phyloP scores from a whole-genome alignment of 192 early-diverging fungal genomes.

The Umbelopsis sp. region DNA sequence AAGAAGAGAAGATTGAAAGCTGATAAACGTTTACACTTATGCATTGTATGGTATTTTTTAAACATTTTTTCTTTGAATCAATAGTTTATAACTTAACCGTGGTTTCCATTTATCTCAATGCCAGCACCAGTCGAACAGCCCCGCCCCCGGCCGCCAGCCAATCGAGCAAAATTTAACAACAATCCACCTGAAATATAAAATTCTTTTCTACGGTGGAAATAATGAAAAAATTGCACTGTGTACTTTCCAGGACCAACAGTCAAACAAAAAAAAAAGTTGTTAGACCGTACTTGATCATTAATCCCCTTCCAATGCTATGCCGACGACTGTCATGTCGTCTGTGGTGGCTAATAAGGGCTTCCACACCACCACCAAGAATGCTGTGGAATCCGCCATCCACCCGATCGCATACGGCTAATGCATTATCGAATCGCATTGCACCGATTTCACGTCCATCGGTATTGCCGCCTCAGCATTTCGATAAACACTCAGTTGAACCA shows the following conservation, averaged over 20 bases:
- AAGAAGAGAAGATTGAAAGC: background rate
- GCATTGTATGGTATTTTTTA: too few species aligned
- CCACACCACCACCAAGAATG: constrained; percentile 8
- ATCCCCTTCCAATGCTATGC: constrained; percentile 11
- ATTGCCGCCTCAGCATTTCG: background rate
- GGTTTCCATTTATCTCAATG: too few species aligned
- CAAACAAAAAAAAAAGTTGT: constrained; percentile 9
- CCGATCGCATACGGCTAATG: background rate
- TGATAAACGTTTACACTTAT: too few species aligned
- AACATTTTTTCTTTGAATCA: too few species aligned
- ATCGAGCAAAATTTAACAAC: too few species aligned
- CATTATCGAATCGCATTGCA: background rate
- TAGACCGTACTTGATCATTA: background rate
- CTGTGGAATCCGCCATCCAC: background rate
- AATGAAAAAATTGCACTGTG: background rate
- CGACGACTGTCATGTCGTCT: constrained; percentile 18
- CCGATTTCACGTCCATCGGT: constrained; percentile 2
- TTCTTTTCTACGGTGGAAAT: background rate
- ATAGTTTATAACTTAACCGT: too few species aligned
- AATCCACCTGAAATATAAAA: background rate
- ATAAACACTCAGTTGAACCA: background rate
- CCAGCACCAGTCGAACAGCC: too few species aligned
- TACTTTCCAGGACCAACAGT: background rate
- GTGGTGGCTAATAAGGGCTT: constrained; percentile 5
- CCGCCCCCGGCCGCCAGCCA: too few species aligned